Evolutionary conservation across 768 basidiomycete genomes (phyloP).

Genomic region (Xanthoconium purpureum): DNA sequence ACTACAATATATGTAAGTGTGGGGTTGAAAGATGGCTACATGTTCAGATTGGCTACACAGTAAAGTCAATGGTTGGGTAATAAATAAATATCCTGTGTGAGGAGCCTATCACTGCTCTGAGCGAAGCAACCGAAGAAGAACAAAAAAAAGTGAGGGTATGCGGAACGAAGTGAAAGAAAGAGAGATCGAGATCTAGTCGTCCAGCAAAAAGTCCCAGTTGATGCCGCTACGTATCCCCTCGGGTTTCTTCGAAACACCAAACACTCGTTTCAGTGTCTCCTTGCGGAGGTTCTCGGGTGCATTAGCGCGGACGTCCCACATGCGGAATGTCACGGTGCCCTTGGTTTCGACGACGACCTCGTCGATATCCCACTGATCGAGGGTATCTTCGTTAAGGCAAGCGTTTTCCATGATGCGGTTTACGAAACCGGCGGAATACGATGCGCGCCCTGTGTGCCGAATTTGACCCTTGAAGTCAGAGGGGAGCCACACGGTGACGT

Average conservation of each 20-base stretch:
- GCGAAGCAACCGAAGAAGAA: conserved; percentile 5
- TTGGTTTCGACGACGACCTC: conserved; percentile 60
- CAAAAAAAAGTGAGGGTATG: conserved; percentile 2
- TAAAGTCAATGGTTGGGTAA: conserved; percentile 4
- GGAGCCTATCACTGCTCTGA: conserved; percentile 9
- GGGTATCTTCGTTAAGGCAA: conserved; percentile 42
- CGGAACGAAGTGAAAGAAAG: conserved; percentile 12
- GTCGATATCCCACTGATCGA: conserved; percentile 45
- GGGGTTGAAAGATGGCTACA: conserved; percentile 24
- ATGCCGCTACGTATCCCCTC: conserved; percentile 45
- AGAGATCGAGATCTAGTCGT: conserved; percentile 43
- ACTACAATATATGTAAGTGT: conserved; percentile 23
- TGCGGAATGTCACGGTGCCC: conserved; percentile 64
- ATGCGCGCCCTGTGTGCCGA: conserved; percentile 46
- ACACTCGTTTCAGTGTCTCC: conserved; percentile 63
- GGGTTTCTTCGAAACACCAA: conserved; percentile 52
- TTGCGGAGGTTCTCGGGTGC: conserved; percentile 60
- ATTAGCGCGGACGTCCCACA: conserved; percentile 74
- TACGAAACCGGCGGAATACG: conserved; percentile 69
- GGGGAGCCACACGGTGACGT: conserved; percentile 74
- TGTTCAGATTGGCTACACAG: conserved; percentile 23
- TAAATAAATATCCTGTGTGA: conserved; percentile 20
- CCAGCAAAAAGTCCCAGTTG: conserved; percentile 79
- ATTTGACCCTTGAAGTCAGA: conserved; percentile 77
- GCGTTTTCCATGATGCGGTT: conserved; percentile 62